A percentile compares a stretch with the other conserved stretches of the same genome.
phyloP scores from a whole-genome alignment of 1,284 basidiomycete genomes.

The Cutaneotrichosporon dermatis region DNA sequence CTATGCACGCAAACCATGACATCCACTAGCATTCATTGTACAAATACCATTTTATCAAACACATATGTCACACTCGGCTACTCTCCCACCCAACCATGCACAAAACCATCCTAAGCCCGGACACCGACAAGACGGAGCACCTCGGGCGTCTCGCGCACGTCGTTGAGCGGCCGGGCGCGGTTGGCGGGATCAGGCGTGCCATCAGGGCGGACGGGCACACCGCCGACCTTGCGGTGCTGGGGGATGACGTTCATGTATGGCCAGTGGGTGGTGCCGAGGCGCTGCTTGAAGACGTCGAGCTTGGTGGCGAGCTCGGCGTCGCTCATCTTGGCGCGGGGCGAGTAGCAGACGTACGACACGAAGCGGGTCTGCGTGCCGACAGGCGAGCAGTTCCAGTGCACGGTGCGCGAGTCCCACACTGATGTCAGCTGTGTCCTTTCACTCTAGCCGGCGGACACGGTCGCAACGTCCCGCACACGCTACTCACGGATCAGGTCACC shows the following conservation, averaged over 20 bases:
- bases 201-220: conserved; percentile 16
- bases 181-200: conserved; percentile 20
- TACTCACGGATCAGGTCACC: conserved; percentile 19
- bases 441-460: too few relatives aligned
- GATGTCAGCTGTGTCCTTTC: too few relatives aligned
- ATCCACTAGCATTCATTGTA: too few relatives aligned
- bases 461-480: too few relatives aligned
- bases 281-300: conserved; percentile 17
- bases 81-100: too few relatives aligned
- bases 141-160: conserved; percentile 18
- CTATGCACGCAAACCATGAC: too few relatives aligned
- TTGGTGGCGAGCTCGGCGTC: conserved; percentile 11
- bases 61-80: too few relatives aligned
- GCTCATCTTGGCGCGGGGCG: conserved; percentile 13
- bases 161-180: conserved; percentile 14
- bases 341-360: conserved; percentile 25
- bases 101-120: background rate
- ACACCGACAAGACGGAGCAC: conserved; percentile 21
- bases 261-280: conserved; percentile 29
- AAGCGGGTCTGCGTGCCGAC: conserved; percentile 26
- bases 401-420: conserved; percentile 29
- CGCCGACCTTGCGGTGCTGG: conserved; percentile 2
- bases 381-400: conserved; percentile 31
- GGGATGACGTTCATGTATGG: conserved; percentile 24
- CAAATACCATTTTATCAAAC: too few relatives aligned